Conservation (phyloP, 2,329 filamentous ascomycete species). For the Neonectria neomacrospora region DNA sequence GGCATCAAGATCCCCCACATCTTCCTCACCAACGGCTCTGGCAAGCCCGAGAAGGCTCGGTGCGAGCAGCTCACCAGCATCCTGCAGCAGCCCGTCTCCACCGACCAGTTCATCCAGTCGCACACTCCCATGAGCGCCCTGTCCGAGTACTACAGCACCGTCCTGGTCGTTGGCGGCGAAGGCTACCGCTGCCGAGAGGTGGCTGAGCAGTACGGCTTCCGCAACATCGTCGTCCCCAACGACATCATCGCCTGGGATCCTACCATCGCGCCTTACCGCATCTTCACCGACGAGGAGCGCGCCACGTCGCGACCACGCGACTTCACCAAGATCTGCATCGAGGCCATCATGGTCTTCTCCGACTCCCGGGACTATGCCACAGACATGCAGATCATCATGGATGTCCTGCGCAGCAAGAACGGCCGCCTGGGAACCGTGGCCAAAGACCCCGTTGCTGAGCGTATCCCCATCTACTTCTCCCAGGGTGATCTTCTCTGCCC, state of each 20-base stretch:
- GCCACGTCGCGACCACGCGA: constrained; percentile 75
- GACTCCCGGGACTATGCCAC: constrained; percentile 93
- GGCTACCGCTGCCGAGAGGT: constrained; percentile 72
- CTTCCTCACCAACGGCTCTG: constrained; percentile 91
- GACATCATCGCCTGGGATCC: constrained; percentile 81
- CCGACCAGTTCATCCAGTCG: constrained; percentile 76
- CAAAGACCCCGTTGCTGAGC: constrained; percentile 54
- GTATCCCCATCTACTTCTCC: constrained; percentile 81
- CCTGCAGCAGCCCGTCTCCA: constrained; percentile 40
- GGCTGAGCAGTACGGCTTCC: constrained; percentile 75
- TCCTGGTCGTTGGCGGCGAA: constrained; percentile 80
- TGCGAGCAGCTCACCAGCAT: constrained; percentile 77
- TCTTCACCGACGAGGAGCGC: constrained; percentile 70
- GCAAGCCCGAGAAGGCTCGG: constrained; percentile 87
- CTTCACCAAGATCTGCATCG: constrained; percentile 81
- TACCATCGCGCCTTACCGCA: constrained; percentile 82
- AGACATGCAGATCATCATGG: constrained; percentile 82
- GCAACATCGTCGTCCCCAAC: constrained; percentile 81
- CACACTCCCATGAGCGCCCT: constrained; percentile 83
- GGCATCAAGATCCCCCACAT: constrained; percentile 90
- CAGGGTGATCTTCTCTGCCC: constrained; percentile 91
- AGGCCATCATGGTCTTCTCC: constrained; percentile 90
- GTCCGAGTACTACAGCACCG: constrained; percentile 80
- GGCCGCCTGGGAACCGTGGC: constrained; percentile 76
- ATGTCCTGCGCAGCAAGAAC: constrained; percentile 80